Conservation (phyloP, 2,329 filamentous ascomycete genomes). For the Chlorencoelia australis region DNA sequence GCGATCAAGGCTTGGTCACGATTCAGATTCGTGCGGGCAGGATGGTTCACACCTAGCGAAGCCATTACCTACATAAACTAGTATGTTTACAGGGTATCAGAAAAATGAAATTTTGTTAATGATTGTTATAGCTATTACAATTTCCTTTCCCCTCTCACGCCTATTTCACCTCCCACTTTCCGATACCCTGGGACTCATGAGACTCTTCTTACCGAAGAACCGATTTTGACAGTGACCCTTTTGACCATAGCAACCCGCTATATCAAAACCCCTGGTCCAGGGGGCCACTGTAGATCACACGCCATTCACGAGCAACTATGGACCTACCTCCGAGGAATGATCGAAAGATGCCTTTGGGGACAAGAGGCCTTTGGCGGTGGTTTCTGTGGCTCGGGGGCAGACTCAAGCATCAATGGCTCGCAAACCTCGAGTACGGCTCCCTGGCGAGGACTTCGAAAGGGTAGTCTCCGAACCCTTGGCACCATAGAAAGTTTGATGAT, state of each 20-base stretch:
- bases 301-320: conserved; percentile 93
- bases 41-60: conserved; percentile 92
- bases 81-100: conserved; percentile 35
- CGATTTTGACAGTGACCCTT: conserved; percentile 83
- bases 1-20: conserved; percentile 82
- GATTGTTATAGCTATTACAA: conserved; percentile 64
- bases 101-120: conserved; percentile 7
- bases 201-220: conserved; percentile 78
- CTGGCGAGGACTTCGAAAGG: conserved; percentile 60
- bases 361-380: conserved; percentile 92
- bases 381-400: conserved; percentile 63
- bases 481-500: conserved; percentile 93
- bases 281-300: conserved; percentile 72
- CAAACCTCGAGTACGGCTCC: conserved; percentile 60
- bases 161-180: conserved; percentile 87
- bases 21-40: conserved; percentile 89
- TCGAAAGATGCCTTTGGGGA: conserved; percentile 88
- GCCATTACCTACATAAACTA: conserved; percentile 92
- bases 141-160: conserved; percentile 82
- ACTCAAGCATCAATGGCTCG: conserved; percentile 33
- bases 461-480: conserved; percentile 78
- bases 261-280: conserved; percentile 67
- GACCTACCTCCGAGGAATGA: conserved; percentile 90
- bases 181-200: conserved; percentile 70
- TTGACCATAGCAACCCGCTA: conserved; percentile 87